These are phyloP conservation scores for Gnetum montanum DNA, from an alignment of 75 land plant genomes.

Conservation along the genomic window DNA sequence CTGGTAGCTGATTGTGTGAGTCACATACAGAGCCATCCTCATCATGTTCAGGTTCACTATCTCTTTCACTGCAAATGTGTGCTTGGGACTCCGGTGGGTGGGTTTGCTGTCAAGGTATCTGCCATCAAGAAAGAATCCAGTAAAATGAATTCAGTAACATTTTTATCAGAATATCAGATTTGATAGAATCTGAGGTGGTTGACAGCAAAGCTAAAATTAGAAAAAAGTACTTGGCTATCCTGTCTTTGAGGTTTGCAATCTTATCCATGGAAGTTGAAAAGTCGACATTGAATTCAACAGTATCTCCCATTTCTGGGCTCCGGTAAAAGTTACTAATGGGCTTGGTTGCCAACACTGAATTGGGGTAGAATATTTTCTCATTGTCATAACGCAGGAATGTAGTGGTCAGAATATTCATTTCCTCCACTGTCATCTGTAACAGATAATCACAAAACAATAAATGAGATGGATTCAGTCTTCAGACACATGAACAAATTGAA, in stretches of 20 bases:
- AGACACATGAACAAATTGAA: not conserved
- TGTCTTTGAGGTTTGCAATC: conserved; percentile 46
- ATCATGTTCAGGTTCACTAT: conserved; percentile 54
- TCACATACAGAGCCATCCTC: conserved; percentile 28
- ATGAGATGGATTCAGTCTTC: not conserved
- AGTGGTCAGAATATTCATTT: conserved; percentile 93
- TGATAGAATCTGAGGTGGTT: not conserved
- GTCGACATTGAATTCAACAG: conserved; percentile 58
- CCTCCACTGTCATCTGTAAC: conserved; percentile 77
- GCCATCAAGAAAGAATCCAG: no score
- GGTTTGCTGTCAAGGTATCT: conserved; percentile 50
- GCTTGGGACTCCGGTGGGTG: conserved; percentile 61
- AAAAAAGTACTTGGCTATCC: conserved; percentile 29
- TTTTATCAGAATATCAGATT: not conserved
- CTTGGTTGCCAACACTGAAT: conserved; percentile 53
- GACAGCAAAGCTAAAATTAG: not conserved
- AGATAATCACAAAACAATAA: not conserved
- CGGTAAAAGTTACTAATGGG: conserved; percentile 73
- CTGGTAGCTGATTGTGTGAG: conserved; percentile 65
- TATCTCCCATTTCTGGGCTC: conserved; percentile 92
- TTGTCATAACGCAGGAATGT: conserved; percentile 78
- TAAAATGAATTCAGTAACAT: not conserved
- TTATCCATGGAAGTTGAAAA: conserved; percentile 73
- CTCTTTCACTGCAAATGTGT: conserved; percentile 35
- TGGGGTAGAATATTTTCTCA: conserved; percentile 72